Conservation (phyloP, 768 basidiomycete species). For the Paxillus ammoniavirescens region DNA sequence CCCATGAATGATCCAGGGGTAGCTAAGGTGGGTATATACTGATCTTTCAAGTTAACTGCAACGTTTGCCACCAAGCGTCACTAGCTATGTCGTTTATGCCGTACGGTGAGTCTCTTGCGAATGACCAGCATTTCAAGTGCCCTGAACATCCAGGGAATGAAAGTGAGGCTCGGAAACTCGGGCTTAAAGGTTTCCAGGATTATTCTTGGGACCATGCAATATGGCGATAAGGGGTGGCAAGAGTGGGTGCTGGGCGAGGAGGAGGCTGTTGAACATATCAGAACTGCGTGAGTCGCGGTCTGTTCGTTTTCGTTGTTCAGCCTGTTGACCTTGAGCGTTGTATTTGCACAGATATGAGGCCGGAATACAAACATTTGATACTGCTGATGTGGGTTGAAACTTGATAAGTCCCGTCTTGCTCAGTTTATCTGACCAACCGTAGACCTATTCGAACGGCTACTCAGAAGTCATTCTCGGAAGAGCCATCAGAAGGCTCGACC, state of each 20-base stretch:
- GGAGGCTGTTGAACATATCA: conserved; percentile 44
- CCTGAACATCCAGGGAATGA: background rate
- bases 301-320: background rate
- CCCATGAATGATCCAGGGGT: background rate
- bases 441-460: conserved; percentile 65
- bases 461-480: conserved; percentile 71
- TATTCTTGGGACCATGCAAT: conserved; percentile 50
- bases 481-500: conserved; percentile 61
- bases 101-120: conserved; percentile 27
- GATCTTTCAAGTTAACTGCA: background rate
- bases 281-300: conserved; percentile 45
- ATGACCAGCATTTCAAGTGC: background rate
- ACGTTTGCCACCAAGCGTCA: background rate
- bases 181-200: conserved; percentile 51
- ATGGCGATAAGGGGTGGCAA: conserved; percentile 48
- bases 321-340: background rate
- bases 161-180: conserved; percentile 45
- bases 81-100: conserved; percentile 25
- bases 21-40: background rate
- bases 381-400: conserved; percentile 28
- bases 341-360: conserved; percentile 29
- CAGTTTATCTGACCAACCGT: background rate
- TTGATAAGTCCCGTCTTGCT: conserved; percentile 3
- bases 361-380: conserved; percentile 37
- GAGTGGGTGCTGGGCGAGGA: conserved; percentile 51